Evolutionary conservation across 176 grass and related monocot genomes (phyloP).

Genomic region (Aegilops tauschii): DNA sequence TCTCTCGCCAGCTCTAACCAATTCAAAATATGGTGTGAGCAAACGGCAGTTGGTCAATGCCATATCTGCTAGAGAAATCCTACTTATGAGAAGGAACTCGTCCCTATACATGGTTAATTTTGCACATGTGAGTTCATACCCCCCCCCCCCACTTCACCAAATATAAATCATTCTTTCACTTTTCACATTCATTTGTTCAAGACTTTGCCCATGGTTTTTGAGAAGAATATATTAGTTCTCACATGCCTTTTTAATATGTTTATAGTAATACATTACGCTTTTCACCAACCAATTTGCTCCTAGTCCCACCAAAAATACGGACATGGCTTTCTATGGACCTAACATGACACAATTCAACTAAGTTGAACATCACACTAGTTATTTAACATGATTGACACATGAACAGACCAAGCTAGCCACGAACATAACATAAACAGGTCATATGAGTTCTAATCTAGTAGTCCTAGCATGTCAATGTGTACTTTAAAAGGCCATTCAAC

Average conservation of each 20-base stretch:
- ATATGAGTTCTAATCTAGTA: not conserved
- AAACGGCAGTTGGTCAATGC: constrained; percentile 44
- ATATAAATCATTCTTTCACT: not conserved
- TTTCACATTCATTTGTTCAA: not conserved
- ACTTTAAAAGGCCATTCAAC: not conserved
- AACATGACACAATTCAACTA: not conserved
- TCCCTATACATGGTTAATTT: constrained; percentile 54
- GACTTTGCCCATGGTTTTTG: not conserved
- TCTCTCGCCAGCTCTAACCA: constrained; percentile 38
- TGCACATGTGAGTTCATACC: constrained; percentile 27
- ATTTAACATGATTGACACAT: not conserved
- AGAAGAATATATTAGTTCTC: not conserved
- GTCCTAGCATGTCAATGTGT: not conserved
- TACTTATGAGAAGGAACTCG: constrained; percentile 64
- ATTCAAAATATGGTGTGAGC: constrained; percentile 45
- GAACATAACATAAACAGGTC: too few species aligned
- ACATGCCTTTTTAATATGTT: not conserved
- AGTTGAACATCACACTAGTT: not conserved
- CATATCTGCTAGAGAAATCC: constrained; percentile 52
- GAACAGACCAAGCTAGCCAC: too few species aligned
- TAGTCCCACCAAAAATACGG: not conserved
- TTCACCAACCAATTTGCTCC: not conserved
- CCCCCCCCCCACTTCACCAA: not conserved
- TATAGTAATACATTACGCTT: not conserved
- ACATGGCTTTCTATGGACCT: not conserved